These are phyloP conservation scores for Saccharomycopsis lassenensis DNA, from an alignment of 805 yeast genomes.

Conservation along the genomic window DNA sequence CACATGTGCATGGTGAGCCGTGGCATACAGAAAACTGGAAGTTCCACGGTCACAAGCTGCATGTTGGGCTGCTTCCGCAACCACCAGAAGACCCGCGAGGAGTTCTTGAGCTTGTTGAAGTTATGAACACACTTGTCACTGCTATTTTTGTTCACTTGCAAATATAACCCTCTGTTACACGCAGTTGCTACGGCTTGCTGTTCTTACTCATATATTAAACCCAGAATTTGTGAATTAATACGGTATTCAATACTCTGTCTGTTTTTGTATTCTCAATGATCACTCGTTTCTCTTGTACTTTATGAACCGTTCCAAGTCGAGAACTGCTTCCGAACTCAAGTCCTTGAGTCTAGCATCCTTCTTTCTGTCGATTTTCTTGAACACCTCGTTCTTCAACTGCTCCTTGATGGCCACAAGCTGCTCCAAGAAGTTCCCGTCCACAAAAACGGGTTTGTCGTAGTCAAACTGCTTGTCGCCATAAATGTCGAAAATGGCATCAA, in stretches of 20 bases:
- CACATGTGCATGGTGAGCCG: constrained; percentile 99
- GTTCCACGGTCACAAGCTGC: constrained; percentile 88
- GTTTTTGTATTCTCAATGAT: background rate
- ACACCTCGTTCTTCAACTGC: constrained; percentile 10
- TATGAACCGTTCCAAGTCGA: constrained; percentile 64
- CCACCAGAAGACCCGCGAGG: constrained; percentile 93
- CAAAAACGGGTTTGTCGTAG: constrained; percentile 63
- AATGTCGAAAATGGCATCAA: constrained; percentile 50
- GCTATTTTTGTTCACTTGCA: no score
- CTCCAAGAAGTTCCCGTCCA: constrained; percentile 35
- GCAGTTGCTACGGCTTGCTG: no score
- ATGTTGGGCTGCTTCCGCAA: constrained; percentile 95
- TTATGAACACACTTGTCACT: no score
- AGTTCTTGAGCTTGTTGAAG: constrained; percentile 46
- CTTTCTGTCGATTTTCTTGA: constrained; percentile 48
- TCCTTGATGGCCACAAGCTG: constrained; percentile 25
- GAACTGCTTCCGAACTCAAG: constrained; percentile 54
- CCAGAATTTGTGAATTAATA: background rate
- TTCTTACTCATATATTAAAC: no score
- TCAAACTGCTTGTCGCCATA: constrained; percentile 62
- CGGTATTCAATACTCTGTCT: background rate
- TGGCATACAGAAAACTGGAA: constrained; percentile 93
- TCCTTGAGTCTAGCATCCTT: constrained; percentile 44
- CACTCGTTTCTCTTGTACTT: constrained; percentile 52
- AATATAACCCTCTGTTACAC: no score